Conservation (phyloP, 441 rosid species). For the Gossypium gossypioides region DNA sequence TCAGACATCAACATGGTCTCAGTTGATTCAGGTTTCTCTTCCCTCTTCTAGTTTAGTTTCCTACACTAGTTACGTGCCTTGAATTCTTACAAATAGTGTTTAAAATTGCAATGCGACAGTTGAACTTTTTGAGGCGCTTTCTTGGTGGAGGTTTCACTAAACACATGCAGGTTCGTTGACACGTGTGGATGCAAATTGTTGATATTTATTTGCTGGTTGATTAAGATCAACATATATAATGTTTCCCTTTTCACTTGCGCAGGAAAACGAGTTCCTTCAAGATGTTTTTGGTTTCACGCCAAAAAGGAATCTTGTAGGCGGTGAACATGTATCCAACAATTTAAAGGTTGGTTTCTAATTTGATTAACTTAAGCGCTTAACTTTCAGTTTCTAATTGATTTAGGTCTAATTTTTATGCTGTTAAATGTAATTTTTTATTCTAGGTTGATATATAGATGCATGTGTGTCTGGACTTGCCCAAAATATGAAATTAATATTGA, state of each 20-base stretch:
- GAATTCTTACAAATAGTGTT: neutral
- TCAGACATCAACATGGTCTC: slow-evolving; percentile 60
- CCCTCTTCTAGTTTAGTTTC: neutral
- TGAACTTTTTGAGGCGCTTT: slow-evolving; percentile 72
- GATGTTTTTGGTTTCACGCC: slow-evolving; percentile 67
- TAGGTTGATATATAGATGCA: neutral
- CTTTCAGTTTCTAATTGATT: neutral
- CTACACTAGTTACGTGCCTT: neutral
- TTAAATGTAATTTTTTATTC: neutral
- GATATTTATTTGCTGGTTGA: neutral
- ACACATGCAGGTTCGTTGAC: slow-evolving; percentile 78
- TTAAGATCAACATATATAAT: neutral
- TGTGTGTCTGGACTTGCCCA: neutral
- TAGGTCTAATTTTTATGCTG: neutral
- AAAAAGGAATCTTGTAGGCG: slow-evolving; percentile 33
- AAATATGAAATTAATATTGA: neutral
- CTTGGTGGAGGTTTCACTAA: slow-evolving; percentile 87
- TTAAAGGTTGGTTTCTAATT: slow-evolving; percentile 47
- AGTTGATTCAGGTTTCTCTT: slow-evolving; percentile 60
- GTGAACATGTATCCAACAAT: slow-evolving; percentile 30
- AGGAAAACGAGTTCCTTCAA: slow-evolving; percentile 85
- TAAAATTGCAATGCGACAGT: slow-evolving; percentile 29
- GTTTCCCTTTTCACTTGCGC: slow-evolving; percentile 14
- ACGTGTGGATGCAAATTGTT: neutral
- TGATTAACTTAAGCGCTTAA: too few species aligned